phyloP scores from a whole-genome alignment of 2,329 filamentous ascomycete species.

The Penicillium sp. region DNA sequence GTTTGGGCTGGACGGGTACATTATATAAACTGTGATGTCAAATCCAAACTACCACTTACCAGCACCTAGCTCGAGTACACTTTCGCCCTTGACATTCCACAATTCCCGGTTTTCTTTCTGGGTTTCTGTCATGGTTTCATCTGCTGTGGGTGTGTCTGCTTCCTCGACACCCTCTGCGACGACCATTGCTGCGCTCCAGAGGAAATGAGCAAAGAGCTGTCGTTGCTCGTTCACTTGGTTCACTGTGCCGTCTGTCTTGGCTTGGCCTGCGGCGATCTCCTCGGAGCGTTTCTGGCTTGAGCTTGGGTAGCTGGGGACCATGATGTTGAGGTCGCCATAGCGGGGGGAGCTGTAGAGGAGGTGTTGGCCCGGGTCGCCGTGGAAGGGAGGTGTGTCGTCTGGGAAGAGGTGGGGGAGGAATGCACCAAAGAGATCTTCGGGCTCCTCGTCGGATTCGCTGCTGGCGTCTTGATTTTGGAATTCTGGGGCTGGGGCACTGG shows the following conservation, averaged over 20 bases:
- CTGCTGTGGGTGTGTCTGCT: conserved; percentile 20
- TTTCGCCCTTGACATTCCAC: conserved; percentile 50
- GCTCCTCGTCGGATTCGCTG: conserved; percentile 26
- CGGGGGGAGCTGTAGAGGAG: conserved; percentile 50
- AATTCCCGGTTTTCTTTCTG: conserved; percentile 18
- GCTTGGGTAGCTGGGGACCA: conserved; percentile 44
- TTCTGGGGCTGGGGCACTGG: conserved; percentile 16
- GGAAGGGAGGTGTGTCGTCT: conserved; percentile 54
- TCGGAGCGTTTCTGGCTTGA: conserved; percentile 27
- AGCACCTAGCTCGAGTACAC: conserved; percentile 59
- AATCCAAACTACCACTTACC: conserved; percentile 45
- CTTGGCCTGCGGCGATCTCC: conserved; percentile 14
- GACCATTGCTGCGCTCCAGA: conserved; percentile 56
- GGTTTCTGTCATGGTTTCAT: conserved; percentile 11
- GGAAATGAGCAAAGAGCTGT: conserved; percentile 57
- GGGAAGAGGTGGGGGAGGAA: conserved; percentile 56
- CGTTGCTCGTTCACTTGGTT: conserved; percentile 46
- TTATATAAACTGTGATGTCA: background rate
- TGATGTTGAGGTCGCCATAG: conserved; percentile 42
- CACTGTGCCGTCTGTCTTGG: conserved; percentile 4
- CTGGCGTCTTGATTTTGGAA: conserved; percentile 17
- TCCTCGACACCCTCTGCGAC: conserved; percentile 43
- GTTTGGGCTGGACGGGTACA: background rate
- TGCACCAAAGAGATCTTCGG: conserved; percentile 54
- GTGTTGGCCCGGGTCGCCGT: conserved; percentile 52